Base-by-base conservation (phyloP, 495 filamentous ascomycete genomes). In the Acidomyces sp. region DNA sequence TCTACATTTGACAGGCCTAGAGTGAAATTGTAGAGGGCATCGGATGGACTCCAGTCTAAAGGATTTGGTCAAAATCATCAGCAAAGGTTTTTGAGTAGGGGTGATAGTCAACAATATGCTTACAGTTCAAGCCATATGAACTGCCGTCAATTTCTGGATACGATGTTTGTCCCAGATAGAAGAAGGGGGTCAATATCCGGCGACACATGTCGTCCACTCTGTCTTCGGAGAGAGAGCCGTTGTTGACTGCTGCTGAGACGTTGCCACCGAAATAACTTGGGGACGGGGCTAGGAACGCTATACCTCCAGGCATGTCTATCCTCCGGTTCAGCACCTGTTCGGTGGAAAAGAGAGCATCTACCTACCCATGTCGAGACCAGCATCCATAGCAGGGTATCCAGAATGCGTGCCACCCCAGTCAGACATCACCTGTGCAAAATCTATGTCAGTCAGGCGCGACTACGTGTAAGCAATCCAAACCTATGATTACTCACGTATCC, bases 401-500 rank as follows among this genome's bases (percentile, higher is more conserved):
- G 38, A 31, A 19, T 57, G 50, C 2, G 49, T 52, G 3, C 39
- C 58, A 0, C 26, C 39, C 56, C 58, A 59, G 37, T 62, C 57
- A 25, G 43, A 49, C 50, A 60, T 46, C 12, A 57, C 24, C 46
- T 51, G 32, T 28, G 3, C 17, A 33, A 22, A n/a, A n/a, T n/a
- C n/a, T n/a, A n/a, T n/a, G n/a, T n/a, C n/a, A n/a, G n/a, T n/a
- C n/a, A n/a, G n/a, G n/a, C n/a, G n/a, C n/a, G n/a, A n/a, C n/a
- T n/a, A n/a, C n/a, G n/a, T n/a, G n/a, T n/a, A n/a, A n/a, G n/a
- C n/a, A n/a, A n/a, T n/a, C n/a, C n/a, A n/a, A n/a, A n/a, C n/a
- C n/a, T n/a, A n/a, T n/a, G n/a, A n/a, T n/a, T 19, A 27, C 10
- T 15, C 16, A 41, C 55, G 29, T 66, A 73, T 0, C 69, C 71